Evolutionary conservation across 345 rosid genomes (phyloP).

Genomic region (Raphanus raphanistrum): DNA sequence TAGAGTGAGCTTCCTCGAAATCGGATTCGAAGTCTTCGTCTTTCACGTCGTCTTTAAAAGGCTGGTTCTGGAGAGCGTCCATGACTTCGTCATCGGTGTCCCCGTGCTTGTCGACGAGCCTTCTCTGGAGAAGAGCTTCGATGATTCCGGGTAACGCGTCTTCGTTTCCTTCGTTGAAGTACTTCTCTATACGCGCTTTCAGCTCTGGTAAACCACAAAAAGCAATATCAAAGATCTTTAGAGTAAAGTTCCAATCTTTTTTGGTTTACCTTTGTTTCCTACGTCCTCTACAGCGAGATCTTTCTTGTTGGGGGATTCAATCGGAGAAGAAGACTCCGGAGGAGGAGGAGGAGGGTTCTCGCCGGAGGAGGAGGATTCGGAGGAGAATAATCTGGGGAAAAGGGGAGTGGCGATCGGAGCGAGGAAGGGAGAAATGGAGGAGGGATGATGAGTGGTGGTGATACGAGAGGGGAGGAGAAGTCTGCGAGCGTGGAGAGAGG

Average conservation of each 20-base stretch:
- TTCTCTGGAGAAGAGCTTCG: constrained; percentile 68
- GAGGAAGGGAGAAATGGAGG: background rate
- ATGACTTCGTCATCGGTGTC: constrained; percentile 74
- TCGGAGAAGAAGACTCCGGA: constrained; percentile 2
- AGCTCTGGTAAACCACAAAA: constrained; percentile 47
- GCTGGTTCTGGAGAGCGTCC: constrained; percentile 49
- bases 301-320: constrained; percentile 2
- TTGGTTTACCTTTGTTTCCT: constrained; percentile 42
- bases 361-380: constrained; percentile 41
- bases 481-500: constrained; percentile 36
- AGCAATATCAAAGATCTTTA: background rate
- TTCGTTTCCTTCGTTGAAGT: constrained; percentile 69
- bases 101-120: constrained; percentile 53
- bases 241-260: background rate
- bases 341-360: constrained; percentile 14
- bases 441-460: constrained; percentile 4
- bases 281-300: constrained; percentile 36
- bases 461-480: constrained; percentile 22
- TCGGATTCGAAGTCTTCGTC: constrained; percentile 74
- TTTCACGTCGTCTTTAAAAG: constrained; percentile 55
- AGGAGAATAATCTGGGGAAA: constrained; percentile 42
- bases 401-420: constrained; percentile 14
- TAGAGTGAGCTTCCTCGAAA: constrained; percentile 58
- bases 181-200: constrained; percentile 59
- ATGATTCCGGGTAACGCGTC: constrained; percentile 65